These are phyloP conservation scores for Termitomyces sp. DNA, from an alignment of 768 basidiomycete species.

Conservation along the genomic window DNA sequence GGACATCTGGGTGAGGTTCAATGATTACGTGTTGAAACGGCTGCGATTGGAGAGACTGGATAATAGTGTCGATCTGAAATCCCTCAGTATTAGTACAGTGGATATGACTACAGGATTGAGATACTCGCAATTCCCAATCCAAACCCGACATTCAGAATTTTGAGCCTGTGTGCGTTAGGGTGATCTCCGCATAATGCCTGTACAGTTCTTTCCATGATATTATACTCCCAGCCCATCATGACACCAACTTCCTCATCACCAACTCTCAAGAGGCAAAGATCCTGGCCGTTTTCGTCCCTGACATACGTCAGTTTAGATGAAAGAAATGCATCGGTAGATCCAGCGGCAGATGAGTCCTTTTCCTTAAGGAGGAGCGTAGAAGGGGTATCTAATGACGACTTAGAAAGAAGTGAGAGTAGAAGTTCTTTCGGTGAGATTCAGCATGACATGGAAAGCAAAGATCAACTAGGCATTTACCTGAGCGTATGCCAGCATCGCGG, in stretches of 20 bases:
- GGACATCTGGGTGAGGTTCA: slow-evolving; percentile 90
- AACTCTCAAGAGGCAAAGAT: slow-evolving; percentile 67
- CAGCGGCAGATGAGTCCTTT: slow-evolving; percentile 50
- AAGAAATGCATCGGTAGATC: slow-evolving; percentile 66
- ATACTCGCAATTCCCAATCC: slow-evolving; percentile 82
- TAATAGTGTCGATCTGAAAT: slow-evolving; percentile 73
- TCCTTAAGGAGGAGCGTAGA: slow-evolving; percentile 38
- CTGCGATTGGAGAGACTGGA: slow-evolving; percentile 55
- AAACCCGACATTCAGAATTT: slow-evolving; percentile 87
- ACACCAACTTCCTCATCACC: slow-evolving; percentile 84
- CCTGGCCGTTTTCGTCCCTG: slow-evolving; percentile 68
- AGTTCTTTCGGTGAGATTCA: slow-evolving; percentile 43
- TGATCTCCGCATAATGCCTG: slow-evolving; percentile 51
- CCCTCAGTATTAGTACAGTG: background rate
- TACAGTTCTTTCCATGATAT: slow-evolving; percentile 85
- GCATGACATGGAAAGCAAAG: slow-evolving; percentile 2
- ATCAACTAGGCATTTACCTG: slow-evolving; percentile 44
- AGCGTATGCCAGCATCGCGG: slow-evolving; percentile 88
- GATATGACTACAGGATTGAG: background rate
- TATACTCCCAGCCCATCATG: slow-evolving; percentile 99
- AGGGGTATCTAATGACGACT: slow-evolving; percentile 25
- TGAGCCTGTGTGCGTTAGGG: slow-evolving; percentile 43
- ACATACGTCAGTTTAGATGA: slow-evolving; percentile 62
- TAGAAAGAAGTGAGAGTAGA: slow-evolving; percentile 57
- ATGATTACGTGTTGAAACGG: slow-evolving; percentile 83